Evolutionary conservation across 768 basidiomycete genomes (phyloP).

Genomic region (Tulasnella sp.): DNA sequence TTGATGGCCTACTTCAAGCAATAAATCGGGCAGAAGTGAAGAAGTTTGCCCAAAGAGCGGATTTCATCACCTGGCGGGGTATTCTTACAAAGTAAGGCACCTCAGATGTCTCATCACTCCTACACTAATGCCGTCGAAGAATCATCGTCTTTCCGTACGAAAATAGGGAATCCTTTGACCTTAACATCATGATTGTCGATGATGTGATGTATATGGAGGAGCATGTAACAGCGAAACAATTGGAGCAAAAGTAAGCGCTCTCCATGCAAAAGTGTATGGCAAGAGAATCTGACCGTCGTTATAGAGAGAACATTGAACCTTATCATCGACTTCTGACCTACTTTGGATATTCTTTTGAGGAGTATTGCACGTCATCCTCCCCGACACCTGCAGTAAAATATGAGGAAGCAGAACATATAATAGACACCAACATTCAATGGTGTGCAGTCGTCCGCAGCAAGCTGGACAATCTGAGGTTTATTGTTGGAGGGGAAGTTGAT

Average conservation of each 20-base stretch:
- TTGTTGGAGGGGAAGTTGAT: conserved; percentile 87
- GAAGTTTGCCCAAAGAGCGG: conserved; percentile 24
- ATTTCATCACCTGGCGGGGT: conserved; percentile 52
- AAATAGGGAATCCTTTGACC: conserved; percentile 60
- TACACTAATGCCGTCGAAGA: conserved; percentile 32
- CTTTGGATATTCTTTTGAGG: conserved; percentile 83
- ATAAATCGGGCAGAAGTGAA: conserved; percentile 32
- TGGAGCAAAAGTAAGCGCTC: conserved; percentile 48
- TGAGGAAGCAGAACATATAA: conserved; percentile 38
- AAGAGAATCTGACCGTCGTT: conserved; percentile 9
- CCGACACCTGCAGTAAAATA: conserved; percentile 21
- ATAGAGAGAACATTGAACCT: conserved; percentile 52
- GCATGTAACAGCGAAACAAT: conserved; percentile 43
- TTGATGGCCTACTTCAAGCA: conserved; percentile 56
- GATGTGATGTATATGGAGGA: conserved; percentile 67
- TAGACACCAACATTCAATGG: conserved; percentile 84
- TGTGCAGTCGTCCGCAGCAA: conserved; percentile 81
- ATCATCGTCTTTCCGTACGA: conserved; percentile 76
- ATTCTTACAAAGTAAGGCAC: conserved; percentile 71
- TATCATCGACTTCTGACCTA: conserved; percentile 55
- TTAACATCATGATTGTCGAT: conserved; percentile 68
- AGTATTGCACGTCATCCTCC: conserved; percentile 54
- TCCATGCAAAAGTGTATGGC: not conserved
- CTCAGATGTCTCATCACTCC: conserved; percentile 20
- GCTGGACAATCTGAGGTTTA: conserved; percentile 51